Base-by-base conservation (phyloP, 345 rosid species). In the Gossypium longicalyx region DNA sequence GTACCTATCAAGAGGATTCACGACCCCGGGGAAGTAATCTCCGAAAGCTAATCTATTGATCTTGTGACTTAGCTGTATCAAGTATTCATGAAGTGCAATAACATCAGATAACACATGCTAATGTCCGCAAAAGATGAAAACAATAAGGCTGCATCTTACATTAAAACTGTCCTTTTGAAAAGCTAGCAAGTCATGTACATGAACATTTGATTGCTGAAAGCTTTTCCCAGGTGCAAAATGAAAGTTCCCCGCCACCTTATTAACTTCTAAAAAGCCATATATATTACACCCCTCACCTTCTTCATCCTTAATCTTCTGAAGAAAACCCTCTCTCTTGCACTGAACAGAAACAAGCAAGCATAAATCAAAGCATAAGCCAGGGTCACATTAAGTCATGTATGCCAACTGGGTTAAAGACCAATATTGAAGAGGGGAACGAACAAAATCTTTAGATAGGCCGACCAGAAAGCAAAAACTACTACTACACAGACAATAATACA, bases 161-260 rank as follows among this genome's bases (percentile, higher is more conserved):
- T 95, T 95, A 73, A 93, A 93, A 79, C 86, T 91, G 66, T 93
- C 98, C 85, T 85, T 89, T 60, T 95, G 98, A 83, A 93, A 90
- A 29, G 93, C 86, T 80, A 91, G 87, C 80, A 93, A 85, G 86
- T 93, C 98, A 60, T 95, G 98, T 53, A 93, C 92, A 77, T 91
- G 97, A 76, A 93, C 93, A n/a, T 88, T 89, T 25, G 94, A 86
- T 76, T 95, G 99, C 77, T 91, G 98, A 85, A 95, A 93, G 88
- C 99, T 95, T 86, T 95, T 95, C 76, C 97, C 99, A 59, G 98
- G 98, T 68, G 99, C 97, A 88, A 95, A 95, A 78, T 95, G 97
- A 78, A 93, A 95, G 82, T 95, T 93, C 44, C 97, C 99, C 12
- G 99, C 98, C 61, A 95, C 99, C 82, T 93, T 95, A 77, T 95